phyloP scores from a whole-genome alignment of 2,329 filamentous ascomycete species.

The Ceratocystis destructans region DNA sequence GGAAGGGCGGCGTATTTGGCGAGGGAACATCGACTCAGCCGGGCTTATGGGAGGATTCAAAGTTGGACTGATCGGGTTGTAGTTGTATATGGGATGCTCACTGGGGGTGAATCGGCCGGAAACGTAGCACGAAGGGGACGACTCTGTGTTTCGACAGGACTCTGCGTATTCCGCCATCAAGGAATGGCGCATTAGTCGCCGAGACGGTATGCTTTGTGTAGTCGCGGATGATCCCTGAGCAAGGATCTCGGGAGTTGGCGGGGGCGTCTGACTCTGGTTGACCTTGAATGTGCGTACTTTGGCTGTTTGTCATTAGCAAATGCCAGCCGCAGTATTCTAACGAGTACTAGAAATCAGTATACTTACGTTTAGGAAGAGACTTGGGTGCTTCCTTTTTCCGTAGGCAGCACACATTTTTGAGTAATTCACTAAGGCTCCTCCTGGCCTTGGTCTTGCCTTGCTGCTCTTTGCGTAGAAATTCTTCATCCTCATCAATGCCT shows the following conservation, averaged over 20 bases:
- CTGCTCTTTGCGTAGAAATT: slow-evolving; percentile 8
- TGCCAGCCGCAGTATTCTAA: not conserved
- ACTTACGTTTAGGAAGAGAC: slow-evolving; percentile 14
- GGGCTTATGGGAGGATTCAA: not conserved
- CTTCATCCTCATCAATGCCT: slow-evolving; percentile 17
- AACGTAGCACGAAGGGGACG: slow-evolving; percentile 4
- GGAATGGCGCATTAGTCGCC: slow-evolving; percentile 16
- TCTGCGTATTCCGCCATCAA: slow-evolving; percentile 16
- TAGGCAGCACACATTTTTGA: slow-evolving; percentile 16
- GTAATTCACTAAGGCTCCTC: slow-evolving; percentile 7
- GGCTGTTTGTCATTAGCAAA: slow-evolving; percentile 6
- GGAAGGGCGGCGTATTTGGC: not conserved
- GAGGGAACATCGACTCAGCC: slow-evolving; percentile 3
- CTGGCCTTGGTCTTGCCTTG: not conserved
- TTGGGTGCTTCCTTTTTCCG: slow-evolving; percentile 2
- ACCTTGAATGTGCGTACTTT: slow-evolving; percentile 17
- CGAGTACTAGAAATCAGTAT: not conserved
- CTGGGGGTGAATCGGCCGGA: slow-evolving; percentile 10
- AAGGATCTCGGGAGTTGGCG: slow-evolving; percentile 10
- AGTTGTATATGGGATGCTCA: slow-evolving; percentile 15
- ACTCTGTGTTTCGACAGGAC: slow-evolving; percentile 3
- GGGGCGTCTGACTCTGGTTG: slow-evolving; percentile 2
- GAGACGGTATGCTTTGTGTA: slow-evolving; percentile 10
- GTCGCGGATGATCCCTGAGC: slow-evolving; percentile 12
- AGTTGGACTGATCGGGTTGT: slow-evolving; percentile 14